Evolutionary conservation across 2,329 filamentous ascomycete species (phyloP), one percentile per base, ranked within the genome.

Genomic region (Penicillium sp.): DNA sequence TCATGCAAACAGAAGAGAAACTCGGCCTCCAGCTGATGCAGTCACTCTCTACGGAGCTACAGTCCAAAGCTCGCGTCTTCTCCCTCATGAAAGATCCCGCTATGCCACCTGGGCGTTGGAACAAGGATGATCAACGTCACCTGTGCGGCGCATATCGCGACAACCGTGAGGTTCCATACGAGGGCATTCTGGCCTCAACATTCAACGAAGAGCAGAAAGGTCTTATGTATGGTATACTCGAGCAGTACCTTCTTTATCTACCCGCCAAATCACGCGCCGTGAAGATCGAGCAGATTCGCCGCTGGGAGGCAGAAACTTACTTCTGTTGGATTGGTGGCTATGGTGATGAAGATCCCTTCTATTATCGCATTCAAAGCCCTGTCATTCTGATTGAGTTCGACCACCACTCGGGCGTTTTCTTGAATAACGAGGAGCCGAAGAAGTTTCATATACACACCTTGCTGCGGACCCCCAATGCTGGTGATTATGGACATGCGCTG

Each of bases 381-480:
- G 88, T 92, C 0, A 77, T 91, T 0, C 76, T 92, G 2, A 77
- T 88, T 48, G 90, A 93, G 77, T 90, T 93, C 64, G 90, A 92
- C 64, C 88, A 91, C 66, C 89, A 92, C 70, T 89, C 85, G 0
- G 89, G 89, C 0, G 89, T 92, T 0, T 92, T 92, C 62, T 71
- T 93, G 65, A 85, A 81, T 1, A 93, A 92, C 67, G 78, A 79
- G 46, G 83, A 89, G 71, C 89, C 89, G 0, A 86, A 85, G 28
- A 90, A 89, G 71, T 93, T 90, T 63, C 90, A 93, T 63, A 89
- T 90, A 19, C 90, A 93, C 69, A 92, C 89, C 0, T 73, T 91
- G 48, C 73, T 90, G 58, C 74, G 90, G 31, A 87, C 84, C 28
- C 90, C 90, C 0, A 92, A 93, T 69, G 84, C 76, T 0, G 90